Conservation (phyloP, 1,284 basidiomycete genomes). For the Leccinum solheimii region DNA sequence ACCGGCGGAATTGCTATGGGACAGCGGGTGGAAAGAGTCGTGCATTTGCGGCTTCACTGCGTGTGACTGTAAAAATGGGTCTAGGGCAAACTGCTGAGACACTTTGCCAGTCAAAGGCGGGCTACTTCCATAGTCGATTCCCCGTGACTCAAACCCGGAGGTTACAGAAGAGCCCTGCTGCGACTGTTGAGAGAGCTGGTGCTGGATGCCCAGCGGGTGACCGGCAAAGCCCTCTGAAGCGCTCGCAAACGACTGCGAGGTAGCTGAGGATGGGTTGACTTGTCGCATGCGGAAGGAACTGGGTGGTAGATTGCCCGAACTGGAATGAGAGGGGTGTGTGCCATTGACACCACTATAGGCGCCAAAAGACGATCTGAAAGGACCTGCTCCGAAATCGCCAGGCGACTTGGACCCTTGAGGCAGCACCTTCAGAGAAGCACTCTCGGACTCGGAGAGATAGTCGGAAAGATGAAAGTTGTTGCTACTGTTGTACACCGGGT, state of each 20-base stretch:
- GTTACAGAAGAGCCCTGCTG: conserved; percentile 30
- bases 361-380: conserved; percentile 37
- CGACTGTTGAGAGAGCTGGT: conserved; percentile 40
- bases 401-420: conserved; percentile 40
- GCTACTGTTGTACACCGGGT: conserved; percentile 51
- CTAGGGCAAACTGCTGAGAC: conserved; percentile 35
- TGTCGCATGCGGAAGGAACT: conserved; percentile 37
- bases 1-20: conserved; percentile 30
- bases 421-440: conserved; percentile 40
- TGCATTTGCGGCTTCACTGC: conserved; percentile 35
- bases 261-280: conserved; percentile 18
- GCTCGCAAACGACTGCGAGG: conserved; percentile 29
- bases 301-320: conserved; percentile 30
- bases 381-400: conserved; percentile 42
- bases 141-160: conserved; percentile 32
- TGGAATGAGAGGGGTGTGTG: conserved; percentile 23
- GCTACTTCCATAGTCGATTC: conserved; percentile 34
- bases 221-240: conserved; percentile 25
- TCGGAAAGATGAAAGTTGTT: conserved; percentile 42
- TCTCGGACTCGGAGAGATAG: conserved; percentile 39
- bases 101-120: conserved; percentile 29
- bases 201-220: conserved; percentile 35
- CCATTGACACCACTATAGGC: conserved; percentile 37
- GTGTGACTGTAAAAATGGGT: conserved; percentile 37
- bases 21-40: conserved; percentile 34